These are phyloP conservation scores for Cyberlindnera maritima DNA, from an alignment of 805 yeast genomes.

Conservation along the genomic window DNA sequence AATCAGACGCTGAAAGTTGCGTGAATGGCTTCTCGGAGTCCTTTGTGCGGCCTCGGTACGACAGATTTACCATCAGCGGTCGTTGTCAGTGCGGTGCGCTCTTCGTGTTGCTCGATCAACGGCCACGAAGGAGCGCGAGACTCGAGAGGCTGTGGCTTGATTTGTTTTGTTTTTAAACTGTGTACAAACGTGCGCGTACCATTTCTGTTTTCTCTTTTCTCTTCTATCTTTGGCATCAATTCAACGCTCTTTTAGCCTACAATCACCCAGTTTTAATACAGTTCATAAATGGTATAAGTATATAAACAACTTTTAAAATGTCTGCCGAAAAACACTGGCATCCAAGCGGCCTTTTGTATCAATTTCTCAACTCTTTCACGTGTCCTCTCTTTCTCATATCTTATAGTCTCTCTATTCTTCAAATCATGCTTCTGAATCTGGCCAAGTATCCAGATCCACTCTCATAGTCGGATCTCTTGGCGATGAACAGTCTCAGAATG, in stretches of 20 bases:
- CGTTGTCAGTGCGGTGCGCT: background rate
- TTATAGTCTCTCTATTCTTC: too few species aligned
- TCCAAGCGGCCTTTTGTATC: too few species aligned
- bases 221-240: too few species aligned
- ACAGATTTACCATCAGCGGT: slow-evolving; percentile 12
- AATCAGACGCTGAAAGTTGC: background rate
- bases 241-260: too few species aligned
- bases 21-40: slow-evolving; percentile 1
- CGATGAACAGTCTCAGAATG: slow-evolving; percentile 61
- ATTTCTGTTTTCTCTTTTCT: background rate
- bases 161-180: background rate
- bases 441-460: slow-evolving; percentile 35
- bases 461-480: slow-evolving; percentile 68
- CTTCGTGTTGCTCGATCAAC: too few species aligned
- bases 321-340: too few species aligned
- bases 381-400: background rate
- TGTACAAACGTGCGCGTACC: background rate
- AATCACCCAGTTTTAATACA: too few species aligned
- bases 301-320: too few species aligned
- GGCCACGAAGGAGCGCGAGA: background rate
- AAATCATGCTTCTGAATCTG: slow-evolving; percentile 25
- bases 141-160: background rate
- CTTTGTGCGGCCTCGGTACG: slow-evolving; percentile 18
- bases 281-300: too few species aligned
- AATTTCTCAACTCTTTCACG: background rate